Base-by-base conservation (phyloP, 305 asterid genomes). In the Rubia tinctorum region DNA sequence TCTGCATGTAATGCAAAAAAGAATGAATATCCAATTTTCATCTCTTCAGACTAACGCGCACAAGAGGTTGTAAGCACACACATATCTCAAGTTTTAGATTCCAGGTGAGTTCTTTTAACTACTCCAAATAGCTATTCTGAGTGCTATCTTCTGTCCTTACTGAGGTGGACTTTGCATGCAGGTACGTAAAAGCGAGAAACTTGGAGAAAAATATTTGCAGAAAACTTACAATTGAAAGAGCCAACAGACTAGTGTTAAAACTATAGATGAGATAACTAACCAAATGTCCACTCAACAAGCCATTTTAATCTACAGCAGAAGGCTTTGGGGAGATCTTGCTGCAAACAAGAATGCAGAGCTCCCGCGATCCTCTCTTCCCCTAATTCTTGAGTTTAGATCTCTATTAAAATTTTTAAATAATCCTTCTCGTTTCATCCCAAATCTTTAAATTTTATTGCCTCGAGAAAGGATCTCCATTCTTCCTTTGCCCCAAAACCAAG, bases 261-360 rank as follows among this genome's bases (percentile, higher is more conserved):
- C 39, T 34, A 27, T 27, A 15, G 5, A 6, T 2, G 5, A 53
- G 18, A 12, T 12, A 47, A 13, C 9, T 53, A 53, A 17, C 60
- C 5, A 49, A 49, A 49, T 49, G 6, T 17, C 8, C 56, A 49
- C 56, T 49, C 56, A 15, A 15, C 56, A 18, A 49, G 9, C 60
- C 60, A 53, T 53, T 53, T 53, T 53, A 18, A 53, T 53, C 11
- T 8, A 43, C 47, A 43, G 47, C 47, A 43, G 11, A 43, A 40
- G 11, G 43, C 61, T 42, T 64, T 47, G 30, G 66, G 72, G 72
- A 70, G 79, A 76, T 76, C 79, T 71, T 63, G 67, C 60, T 23
- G 61, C 30, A 61, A 37, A 44, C 45, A 30, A 65, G 44, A 71
- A 70, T 63, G 66, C 71, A 69, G 47, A 49, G 45, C 63, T 20